phyloP scores from a whole-genome alignment of 106 monocot species.

The Phalaenopsis aphrodite region DNA sequence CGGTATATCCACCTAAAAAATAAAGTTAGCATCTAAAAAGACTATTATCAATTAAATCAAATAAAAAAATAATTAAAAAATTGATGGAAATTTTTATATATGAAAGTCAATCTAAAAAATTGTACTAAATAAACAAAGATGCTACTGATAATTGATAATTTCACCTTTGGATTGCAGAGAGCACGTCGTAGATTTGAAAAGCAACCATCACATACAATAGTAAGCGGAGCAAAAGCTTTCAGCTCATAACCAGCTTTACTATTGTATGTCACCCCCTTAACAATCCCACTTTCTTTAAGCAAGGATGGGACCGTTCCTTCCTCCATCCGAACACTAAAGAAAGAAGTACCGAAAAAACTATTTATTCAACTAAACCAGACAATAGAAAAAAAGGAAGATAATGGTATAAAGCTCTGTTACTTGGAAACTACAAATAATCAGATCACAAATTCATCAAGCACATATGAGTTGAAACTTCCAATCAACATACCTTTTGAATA shows the following conservation, averaged over 20 bases:
- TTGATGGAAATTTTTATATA: neutral
- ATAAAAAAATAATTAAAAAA: no score
- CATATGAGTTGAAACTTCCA: no score
- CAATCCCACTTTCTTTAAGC: slow-evolving; percentile 78
- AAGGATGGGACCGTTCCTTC: slow-evolving; percentile 83
- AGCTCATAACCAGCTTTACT: slow-evolving; percentile 48
- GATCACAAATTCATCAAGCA: no score
- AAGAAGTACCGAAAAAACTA: neutral
- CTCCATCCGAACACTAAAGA: slow-evolving; percentile 49
- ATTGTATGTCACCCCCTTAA: slow-evolving; percentile 75
- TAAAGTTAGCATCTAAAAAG: neutral
- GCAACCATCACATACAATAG: slow-evolving; percentile 87
- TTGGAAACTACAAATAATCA: neutral
- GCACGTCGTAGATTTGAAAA: slow-evolving; percentile 52
- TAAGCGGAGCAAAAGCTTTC: slow-evolving; percentile 72
- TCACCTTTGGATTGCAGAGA: slow-evolving; percentile 60
- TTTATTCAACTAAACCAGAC: neutral
- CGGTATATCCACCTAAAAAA: slow-evolving; percentile 58
- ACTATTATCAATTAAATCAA: no score
- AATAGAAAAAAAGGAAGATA: neutral
- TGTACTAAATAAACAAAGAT: no score
- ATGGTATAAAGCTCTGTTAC: neutral
- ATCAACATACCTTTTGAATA: no score
- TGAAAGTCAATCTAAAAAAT: no score
- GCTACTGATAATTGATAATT: neutral